Conservation (phyloP, 129 eudicot genomes). For the Centella asiatica region DNA sequence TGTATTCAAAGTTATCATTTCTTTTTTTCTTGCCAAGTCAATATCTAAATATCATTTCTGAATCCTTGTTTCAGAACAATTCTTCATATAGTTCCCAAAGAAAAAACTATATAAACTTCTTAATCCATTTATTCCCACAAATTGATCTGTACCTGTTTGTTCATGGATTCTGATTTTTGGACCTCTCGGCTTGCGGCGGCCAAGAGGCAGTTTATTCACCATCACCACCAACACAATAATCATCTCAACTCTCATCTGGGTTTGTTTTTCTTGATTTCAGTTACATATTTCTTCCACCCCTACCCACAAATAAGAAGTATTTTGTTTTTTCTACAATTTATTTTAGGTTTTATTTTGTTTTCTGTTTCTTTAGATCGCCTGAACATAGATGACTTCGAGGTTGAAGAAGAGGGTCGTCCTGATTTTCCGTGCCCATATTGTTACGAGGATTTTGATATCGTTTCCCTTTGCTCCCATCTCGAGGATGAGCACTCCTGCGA, state of each 20-base stretch:
- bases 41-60: too few species aligned
- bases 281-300: not conserved
- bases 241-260: slow-evolving; percentile 60
- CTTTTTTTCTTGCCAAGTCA: too few species aligned
- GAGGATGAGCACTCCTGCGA: slow-evolving; percentile 85
- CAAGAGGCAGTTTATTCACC: slow-evolving; percentile 70
- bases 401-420: slow-evolving; percentile 81
- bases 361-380: slow-evolving; percentile 56
- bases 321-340: not conserved
- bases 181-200: slow-evolving; percentile 88
- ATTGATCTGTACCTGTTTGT: slow-evolving; percentile 10
- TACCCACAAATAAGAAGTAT: too few species aligned
- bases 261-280: slow-evolving; percentile 19
- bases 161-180: slow-evolving; percentile 88
- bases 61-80: too few species aligned
- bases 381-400: slow-evolving; percentile 74
- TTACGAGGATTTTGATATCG: slow-evolving; percentile 71
- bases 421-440: slow-evolving; percentile 91
- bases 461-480: slow-evolving; percentile 72
- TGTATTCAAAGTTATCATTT: too few species aligned
- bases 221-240: slow-evolving; percentile 51
- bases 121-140: not conserved
- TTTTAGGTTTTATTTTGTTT: slow-evolving; percentile 7
- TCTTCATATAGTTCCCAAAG: too few species aligned
- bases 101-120: too few species aligned